Conservation (phyloP, 257 asterid species). For the Scutellaria galericulata region DNA sequence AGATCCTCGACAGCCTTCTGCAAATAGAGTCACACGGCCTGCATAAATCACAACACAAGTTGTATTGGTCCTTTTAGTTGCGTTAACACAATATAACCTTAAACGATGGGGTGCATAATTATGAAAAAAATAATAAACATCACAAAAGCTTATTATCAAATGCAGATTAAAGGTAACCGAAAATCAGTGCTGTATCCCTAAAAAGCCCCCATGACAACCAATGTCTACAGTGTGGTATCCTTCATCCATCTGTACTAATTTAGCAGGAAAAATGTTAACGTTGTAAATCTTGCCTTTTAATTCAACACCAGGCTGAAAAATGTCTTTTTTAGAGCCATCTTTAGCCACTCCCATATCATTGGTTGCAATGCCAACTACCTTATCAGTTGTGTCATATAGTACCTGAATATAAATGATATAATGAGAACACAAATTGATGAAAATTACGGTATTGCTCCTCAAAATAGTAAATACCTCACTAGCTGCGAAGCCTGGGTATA, state of each 20-base stretch:
- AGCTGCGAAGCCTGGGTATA: slow-evolving; percentile 99
- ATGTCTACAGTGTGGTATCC: too few species aligned
- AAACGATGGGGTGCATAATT: too few species aligned
- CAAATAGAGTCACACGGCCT: slow-evolving; percentile 82
- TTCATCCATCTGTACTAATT: neutral
- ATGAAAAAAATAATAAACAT: too few species aligned
- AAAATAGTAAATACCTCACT: slow-evolving; percentile 68
- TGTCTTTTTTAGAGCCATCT: slow-evolving; percentile 81
- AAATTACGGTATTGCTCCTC: slow-evolving; percentile 6
- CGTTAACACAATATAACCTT: too few species aligned
- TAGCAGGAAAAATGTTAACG: slow-evolving; percentile 6
- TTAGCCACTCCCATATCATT: slow-evolving; percentile 98
- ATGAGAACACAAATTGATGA: slow-evolving; percentile 31
- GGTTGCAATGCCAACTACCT: slow-evolving; percentile 92
- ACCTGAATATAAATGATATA: slow-evolving; percentile 52
- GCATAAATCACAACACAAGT: slow-evolving; percentile 41
- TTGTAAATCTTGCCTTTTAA: slow-evolving; percentile 67
- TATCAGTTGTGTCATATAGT: slow-evolving; percentile 61
- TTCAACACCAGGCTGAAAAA: slow-evolving; percentile 90
- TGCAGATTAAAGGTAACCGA: too few species aligned
- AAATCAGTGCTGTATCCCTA: too few species aligned
- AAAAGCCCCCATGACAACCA: too few species aligned
- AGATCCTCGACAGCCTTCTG: slow-evolving; percentile 99
- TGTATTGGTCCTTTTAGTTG: too few species aligned
- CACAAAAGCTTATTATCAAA: too few species aligned